Evolutionary conservation across 495 filamentous ascomycete species (phyloP).

Genomic region (Entonaema liquescens): DNA sequence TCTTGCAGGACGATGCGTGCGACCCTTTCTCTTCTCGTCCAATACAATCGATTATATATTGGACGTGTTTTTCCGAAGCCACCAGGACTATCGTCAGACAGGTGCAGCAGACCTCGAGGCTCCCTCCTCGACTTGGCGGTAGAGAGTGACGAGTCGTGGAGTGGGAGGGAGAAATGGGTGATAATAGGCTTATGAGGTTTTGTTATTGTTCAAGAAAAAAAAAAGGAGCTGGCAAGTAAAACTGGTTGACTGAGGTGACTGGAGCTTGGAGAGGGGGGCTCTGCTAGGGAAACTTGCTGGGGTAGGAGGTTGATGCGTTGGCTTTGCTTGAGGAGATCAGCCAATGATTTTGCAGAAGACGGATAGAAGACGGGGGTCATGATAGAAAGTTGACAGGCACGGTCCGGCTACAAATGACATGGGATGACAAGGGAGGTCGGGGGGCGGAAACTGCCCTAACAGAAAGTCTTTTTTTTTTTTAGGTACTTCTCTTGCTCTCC

Average conservation of each 20-base stretch:
- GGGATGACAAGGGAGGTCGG: conserved; percentile 33
- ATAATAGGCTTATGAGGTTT: conserved; percentile 46
- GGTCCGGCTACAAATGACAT: conserved; percentile 42
- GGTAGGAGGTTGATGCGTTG: conserved; percentile 46
- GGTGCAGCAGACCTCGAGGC: conserved; percentile 38
- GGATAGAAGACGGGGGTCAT: conserved; percentile 3
- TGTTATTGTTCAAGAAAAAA: conserved; percentile 43
- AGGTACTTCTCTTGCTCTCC: too few species aligned
- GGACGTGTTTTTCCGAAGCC: conserved; percentile 20
- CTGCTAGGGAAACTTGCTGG: conserved; percentile 41
- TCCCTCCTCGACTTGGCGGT: conserved; percentile 31
- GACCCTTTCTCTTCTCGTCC: conserved; percentile 30
- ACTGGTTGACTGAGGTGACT: conserved; percentile 37
- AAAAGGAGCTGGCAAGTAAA: conserved; percentile 48
- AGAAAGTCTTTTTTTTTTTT: background rate
- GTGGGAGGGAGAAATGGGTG: conserved; percentile 16
- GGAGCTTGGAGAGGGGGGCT: conserved; percentile 36
- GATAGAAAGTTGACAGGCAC: conserved; percentile 35
- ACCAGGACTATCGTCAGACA: conserved; percentile 23
- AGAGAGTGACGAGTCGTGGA: conserved; percentile 26
- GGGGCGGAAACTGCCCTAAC: conserved; percentile 18
- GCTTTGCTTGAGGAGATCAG: conserved; percentile 38
- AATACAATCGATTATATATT: conserved; percentile 29
- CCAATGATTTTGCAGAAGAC: conserved; percentile 35
- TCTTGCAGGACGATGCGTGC: conserved; percentile 32